Evolutionary conservation across 2,329 filamentous ascomycete species (phyloP).

Genomic region (Fusarium solani-melongenae): DNA sequence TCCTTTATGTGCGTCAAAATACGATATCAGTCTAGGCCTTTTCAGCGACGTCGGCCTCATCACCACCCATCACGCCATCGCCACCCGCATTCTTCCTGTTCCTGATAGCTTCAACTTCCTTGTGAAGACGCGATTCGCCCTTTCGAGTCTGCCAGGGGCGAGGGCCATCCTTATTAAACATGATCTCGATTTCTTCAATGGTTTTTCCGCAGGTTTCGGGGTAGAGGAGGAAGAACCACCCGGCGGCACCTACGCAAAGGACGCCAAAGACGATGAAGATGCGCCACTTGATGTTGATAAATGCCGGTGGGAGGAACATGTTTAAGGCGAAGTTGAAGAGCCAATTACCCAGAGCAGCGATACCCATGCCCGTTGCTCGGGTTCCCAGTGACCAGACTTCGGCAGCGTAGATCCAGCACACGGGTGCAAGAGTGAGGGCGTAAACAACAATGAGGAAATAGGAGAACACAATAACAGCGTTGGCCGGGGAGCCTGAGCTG

Average conservation of each 20-base stretch:
- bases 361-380: not conserved
- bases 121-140: not conserved
- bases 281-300: not conserved
- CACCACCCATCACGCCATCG: not conserved
- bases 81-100: not conserved
- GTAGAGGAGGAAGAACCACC: not conserved
- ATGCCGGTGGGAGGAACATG: not conserved
- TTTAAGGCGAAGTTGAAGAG: not conserved
- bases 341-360: constrained; percentile 2
- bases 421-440: not conserved
- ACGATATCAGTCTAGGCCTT: not conserved
- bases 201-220: not conserved
- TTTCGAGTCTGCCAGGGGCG: not conserved
- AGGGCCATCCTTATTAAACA: not conserved
- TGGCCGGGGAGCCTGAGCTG: not conserved
- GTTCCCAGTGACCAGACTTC: not conserved
- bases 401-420: constrained; percentile 4
- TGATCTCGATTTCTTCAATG: constrained; percentile 5
- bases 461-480: not conserved
- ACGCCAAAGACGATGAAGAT: not conserved
- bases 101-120: not conserved
- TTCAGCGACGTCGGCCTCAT: not conserved
- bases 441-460: not conserved
- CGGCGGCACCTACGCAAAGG: not conserved
- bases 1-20: not conserved